Evolutionary conservation across 192 early-diverging fungal genomes (phyloP), one percentile per base, ranked within the genome.

Genomic region (Phlyctochytrium planicorne): DNA sequence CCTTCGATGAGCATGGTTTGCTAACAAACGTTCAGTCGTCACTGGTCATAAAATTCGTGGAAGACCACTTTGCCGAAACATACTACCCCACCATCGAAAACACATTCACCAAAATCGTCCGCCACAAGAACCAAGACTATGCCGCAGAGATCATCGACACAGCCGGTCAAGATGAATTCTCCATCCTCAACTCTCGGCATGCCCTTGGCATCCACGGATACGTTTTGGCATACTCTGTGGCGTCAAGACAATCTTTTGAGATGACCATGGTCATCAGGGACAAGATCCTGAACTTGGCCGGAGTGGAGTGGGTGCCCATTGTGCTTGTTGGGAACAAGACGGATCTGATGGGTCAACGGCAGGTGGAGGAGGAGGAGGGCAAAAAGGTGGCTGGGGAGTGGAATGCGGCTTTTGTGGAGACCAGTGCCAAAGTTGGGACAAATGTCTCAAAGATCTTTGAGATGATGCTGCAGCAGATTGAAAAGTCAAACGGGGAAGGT

Each of bases 31-130:
- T 88, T 36, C 93, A 95, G 82, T 96, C 93, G 2, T 93, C 93
- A 2, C 84, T 95, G 52, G 94, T 92, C 30, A 88, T 94, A 66
- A 91, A 97, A 78, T 98, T 96, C 73, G 89, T 93, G 32, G 93
- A 94, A 59, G 89, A 91, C 67, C 91, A 93, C 59, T 97, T 94
- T 78, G 89, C 87, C 32, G 93, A 94, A 50, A 87, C 87, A 53
- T 97, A 98, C 72, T 93, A 94, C 67, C 97, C 97, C 23, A 98
- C 97, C 23, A 95, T 98, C 65, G 94, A 93, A 75, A 93, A 90
- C 70, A 91, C 91, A 27, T 90, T 94, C 75, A 92, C 82, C 23
- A 96, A 96, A 77, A 87, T 87, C 63, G 87, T 98, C 62, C 86
- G 86, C 56, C 87, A 91, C 63, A 80, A 81, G 71, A 88, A 73